phyloP scores from a whole-genome alignment of 345 rosid genomes.

The Psidium guajava region DNA sequence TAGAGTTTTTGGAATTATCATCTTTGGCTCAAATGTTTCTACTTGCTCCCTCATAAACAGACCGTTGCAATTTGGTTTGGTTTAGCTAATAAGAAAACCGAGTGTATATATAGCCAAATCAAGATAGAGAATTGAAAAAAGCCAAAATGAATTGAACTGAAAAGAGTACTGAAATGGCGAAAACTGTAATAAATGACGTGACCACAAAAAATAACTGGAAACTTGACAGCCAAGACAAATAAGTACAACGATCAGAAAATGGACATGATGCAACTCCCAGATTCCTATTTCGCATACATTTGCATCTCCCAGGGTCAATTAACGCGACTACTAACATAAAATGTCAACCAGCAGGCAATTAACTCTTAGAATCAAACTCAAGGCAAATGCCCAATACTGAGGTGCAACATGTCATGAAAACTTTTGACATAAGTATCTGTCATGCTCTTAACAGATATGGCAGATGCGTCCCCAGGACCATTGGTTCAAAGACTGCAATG shows the following conservation, averaged over 20 bases:
- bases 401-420: background rate
- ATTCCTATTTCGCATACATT: background rate
- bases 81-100: background rate
- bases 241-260: background rate
- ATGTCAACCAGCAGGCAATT: background rate
- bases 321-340: background rate
- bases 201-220: background rate
- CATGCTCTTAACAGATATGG: background rate
- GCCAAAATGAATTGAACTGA: background rate
- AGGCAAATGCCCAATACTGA: background rate
- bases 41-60: background rate
- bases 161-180: background rate
- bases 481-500: background rate
- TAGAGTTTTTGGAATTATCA: background rate
- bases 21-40: background rate
- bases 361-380: background rate
- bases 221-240: background rate
- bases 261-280: background rate
- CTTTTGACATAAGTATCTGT: background rate
- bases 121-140: background rate
- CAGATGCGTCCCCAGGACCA: background rate
- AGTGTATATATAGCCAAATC: background rate
- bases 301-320: background rate
- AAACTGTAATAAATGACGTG: background rate
- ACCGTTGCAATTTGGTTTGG: background rate